phyloP scores from a whole-genome alignment of 352 stramenopile species.

The Achlya hypogyna region DNA sequence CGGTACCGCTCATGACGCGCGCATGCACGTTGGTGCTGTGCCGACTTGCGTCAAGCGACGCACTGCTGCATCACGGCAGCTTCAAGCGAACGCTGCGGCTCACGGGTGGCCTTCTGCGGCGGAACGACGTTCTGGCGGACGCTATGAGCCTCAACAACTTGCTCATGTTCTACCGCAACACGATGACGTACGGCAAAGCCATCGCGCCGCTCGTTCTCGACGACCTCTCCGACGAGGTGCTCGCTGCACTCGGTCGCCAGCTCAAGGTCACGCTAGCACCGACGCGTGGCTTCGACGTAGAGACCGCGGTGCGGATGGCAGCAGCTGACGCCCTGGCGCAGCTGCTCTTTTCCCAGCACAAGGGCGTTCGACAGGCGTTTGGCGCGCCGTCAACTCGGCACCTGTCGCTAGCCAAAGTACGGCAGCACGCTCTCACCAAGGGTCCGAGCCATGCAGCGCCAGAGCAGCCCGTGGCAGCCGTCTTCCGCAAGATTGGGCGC shows the following conservation, averaged over 20 bases:
- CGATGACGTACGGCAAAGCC: slow-evolving; percentile 6
- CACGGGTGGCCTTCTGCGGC: background rate
- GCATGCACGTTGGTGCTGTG: slow-evolving; percentile 14
- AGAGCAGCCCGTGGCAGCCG: background rate
- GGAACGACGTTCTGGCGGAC: background rate
- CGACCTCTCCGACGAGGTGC: background rate
- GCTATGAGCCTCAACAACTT: slow-evolving; percentile 13
- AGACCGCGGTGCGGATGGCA: background rate
- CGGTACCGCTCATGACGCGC: slow-evolving; percentile 6
- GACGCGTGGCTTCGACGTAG: background rate
- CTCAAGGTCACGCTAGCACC: background rate
- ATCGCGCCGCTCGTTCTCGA: background rate
- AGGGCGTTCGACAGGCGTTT: background rate
- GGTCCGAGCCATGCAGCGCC: background rate
- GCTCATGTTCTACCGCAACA: slow-evolving; percentile 15
- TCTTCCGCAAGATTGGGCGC: background rate
- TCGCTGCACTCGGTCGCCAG: background rate
- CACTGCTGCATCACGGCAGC: background rate
- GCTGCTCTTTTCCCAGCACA: background rate
- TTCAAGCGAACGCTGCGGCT: slow-evolving; percentile 8
- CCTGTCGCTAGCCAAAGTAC: background rate
- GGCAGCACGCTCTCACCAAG: background rate
- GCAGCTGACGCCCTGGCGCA: slow-evolving; percentile 6
- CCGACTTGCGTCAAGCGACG: background rate
- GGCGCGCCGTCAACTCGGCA: background rate